Base-by-base conservation (phyloP, 768 basidiomycete genomes). In the Hypholoma sublateritium region DNA sequence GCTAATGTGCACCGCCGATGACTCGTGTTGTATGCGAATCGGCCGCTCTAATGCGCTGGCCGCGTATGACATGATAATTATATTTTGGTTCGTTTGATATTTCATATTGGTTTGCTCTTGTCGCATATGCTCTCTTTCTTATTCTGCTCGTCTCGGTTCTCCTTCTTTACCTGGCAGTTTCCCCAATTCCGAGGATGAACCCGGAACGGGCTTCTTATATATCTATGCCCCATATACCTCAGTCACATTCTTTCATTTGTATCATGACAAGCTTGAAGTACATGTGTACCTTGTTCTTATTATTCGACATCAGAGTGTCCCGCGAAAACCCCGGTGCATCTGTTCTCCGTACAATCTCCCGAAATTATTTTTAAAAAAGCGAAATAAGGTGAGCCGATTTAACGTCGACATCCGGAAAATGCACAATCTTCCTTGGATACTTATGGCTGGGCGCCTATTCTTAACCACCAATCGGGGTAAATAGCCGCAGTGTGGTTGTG, bases 161-260 rank as follows among this genome's bases (percentile, higher is more conserved):
- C 28, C 28, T 32, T 32, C 28, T 49, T 44, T 42, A 52, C 28
- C 24, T n/a, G n/a, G n/a, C n/a, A n/a, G n/a, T n/a, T n/a, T n/a
- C n/a, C n/a, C n/a, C n/a, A n/a, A n/a, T n/a, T 37, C 53, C 53
- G 45, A 47, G 53, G 43, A 45, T 17, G 21, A 37, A 47, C 16
- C 11, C 34, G 11, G 21, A 22, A 8, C 25, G 32, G 22, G 39
- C 32, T 32, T 32, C 28, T 32, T 32, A 32, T 32, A 53, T 54
- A 57, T 57, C 35, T 58, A 43, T 53, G 39, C 43, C 43, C 52
- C 37, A 51, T 54, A 60, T 53, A 41, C 35, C 24, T 51, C n/a
- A 25, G 51, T 51, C 47, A 41, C 28, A 47, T 32, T 48, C 46
- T 46, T 42, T 49, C 21, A 49, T 48, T 22, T 34, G 9, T n/a